These are phyloP conservation scores for Rhodamnia rubescens DNA, from an alignment of 345 rosid genomes.

Conservation along the genomic window DNA sequence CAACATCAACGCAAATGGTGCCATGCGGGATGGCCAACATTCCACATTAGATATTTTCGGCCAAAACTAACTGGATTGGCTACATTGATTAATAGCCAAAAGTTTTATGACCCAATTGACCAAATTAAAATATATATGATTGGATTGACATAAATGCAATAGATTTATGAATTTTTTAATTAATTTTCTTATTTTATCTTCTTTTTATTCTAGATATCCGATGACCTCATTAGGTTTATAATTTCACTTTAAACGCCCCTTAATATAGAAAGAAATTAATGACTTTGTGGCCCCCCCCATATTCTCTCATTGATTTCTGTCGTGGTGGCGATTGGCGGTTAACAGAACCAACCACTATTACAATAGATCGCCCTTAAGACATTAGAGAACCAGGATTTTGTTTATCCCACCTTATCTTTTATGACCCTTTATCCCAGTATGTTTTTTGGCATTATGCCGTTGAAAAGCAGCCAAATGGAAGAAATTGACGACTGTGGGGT, in stretches of 20 bases:
- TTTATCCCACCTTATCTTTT: neutral
- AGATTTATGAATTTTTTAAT: rapidly evolving
- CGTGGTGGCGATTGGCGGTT: neutral
- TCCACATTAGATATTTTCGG: no score
- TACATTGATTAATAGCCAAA: no score
- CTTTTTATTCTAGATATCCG: neutral
- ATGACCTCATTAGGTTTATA: no score
- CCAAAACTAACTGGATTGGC: no score
- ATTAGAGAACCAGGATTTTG: neutral
- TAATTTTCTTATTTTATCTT: neutral
- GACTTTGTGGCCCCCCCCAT: neutral
- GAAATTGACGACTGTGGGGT: neutral
- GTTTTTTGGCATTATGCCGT: no score
- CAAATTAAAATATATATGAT: no score
- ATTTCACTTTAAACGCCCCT: no score
- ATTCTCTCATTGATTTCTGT: neutral
- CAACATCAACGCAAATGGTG: no score
- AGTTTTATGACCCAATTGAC: neutral
- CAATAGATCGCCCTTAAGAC: neutral
- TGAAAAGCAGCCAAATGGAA: neutral
- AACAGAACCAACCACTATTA: neutral
- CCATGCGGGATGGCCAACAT: no score
- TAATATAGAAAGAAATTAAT: no score
- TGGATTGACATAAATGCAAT: no score
- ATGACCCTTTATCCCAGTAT: neutral